Conservation (phyloP, 2,329 filamentous ascomycete genomes). For the Pseudogymnoascus sp. region DNA sequence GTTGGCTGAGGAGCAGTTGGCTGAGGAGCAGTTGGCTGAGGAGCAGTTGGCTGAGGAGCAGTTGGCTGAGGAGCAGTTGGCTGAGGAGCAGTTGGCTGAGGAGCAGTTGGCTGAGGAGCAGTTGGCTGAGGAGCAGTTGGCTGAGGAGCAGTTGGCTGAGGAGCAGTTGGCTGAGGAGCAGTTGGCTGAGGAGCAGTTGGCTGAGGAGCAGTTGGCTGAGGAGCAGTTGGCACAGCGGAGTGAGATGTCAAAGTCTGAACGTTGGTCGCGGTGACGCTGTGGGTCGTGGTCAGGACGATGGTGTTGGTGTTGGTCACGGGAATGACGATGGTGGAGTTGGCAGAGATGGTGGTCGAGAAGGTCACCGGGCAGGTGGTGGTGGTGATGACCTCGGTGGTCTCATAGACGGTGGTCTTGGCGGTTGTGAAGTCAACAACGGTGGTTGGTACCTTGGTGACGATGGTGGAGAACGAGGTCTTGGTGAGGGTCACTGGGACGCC, state of each 20-base stretch:
- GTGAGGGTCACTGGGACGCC: slow-evolving; percentile 6
- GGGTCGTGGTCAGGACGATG: slow-evolving; percentile 35
- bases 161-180: slow-evolving; percentile 2
- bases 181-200: slow-evolving; percentile 19
- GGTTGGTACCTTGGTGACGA: slow-evolving; percentile 21
- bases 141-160: slow-evolving; percentile 12
- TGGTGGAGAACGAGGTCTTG: slow-evolving; percentile 9
- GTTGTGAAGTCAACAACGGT: slow-evolving; percentile 31
- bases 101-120: slow-evolving; percentile 14
- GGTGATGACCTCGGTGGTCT: slow-evolving; percentile 32
- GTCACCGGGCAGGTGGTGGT: slow-evolving; percentile 36
- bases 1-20: too few relatives aligned
- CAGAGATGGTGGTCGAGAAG: slow-evolving; percentile 37
- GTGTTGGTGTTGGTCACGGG: slow-evolving; percentile 39
- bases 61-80: slow-evolving; percentile 20
- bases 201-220: slow-evolving; percentile 1
- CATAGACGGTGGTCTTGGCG: slow-evolving; percentile 28
- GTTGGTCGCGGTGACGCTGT: slow-evolving; percentile 10
- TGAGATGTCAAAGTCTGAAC: slow-evolving; percentile 17
- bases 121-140: slow-evolving; percentile 19
- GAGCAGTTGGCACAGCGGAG: not conserved
- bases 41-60: slow-evolving; percentile 8
- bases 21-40: slow-evolving; percentile 10
- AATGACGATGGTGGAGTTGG: slow-evolving; percentile 35
- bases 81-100: slow-evolving; percentile 18